Evolutionary conservation across 805 yeast species (phyloP).

Genomic region (Candida incommunis): DNA sequence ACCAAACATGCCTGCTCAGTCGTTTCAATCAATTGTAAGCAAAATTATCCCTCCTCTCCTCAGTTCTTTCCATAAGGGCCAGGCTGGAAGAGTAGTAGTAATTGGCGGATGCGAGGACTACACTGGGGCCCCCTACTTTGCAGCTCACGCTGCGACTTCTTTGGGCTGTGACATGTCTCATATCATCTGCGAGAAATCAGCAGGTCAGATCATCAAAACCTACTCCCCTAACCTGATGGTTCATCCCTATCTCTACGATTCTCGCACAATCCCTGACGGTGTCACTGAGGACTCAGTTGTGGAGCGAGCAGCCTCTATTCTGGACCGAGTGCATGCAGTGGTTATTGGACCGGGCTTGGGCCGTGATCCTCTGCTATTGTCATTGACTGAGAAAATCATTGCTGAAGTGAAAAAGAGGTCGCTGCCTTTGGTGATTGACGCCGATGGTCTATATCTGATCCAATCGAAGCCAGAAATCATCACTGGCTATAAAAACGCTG

Average conservation of each 20-base stretch:
- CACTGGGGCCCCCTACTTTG: conserved; percentile 92
- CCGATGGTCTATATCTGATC: conserved; percentile 69
- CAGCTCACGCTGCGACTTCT: conserved; percentile 71
- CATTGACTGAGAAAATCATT: conserved; percentile 43
- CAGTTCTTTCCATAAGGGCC: conserved; percentile 74
- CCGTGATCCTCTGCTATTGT: conserved; percentile 55
- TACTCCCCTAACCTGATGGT: conserved; percentile 94
- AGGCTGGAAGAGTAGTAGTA: conserved; percentile 72
- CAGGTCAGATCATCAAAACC: conserved; percentile 68
- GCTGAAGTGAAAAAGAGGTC: conserved; percentile 38
- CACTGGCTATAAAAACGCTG: conserved; percentile 40
- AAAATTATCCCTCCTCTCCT: conserved; percentile 61
- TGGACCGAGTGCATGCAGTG: conserved; percentile 62
- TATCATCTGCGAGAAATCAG: conserved; percentile 68
- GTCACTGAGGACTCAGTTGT: conserved; percentile 25
- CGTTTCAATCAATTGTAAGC: not conserved
- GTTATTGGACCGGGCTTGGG: conserved; percentile 95
- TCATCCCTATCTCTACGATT: conserved; percentile 69
- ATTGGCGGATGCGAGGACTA: conserved; percentile 94
- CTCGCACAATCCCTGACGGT: conserved; percentile 17
- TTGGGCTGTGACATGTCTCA: conserved; percentile 86
- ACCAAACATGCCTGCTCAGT: too few relatives aligned
- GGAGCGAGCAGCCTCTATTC: conserved; percentile 39
- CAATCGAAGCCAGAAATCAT: conserved; percentile 42
- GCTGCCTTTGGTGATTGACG: conserved; percentile 74